A percentile compares a stretch with the other conserved stretches of the same genome.
phyloP scores from a whole-genome alignment of 805 yeast species.

The Phaffomyces opuntiae region DNA sequence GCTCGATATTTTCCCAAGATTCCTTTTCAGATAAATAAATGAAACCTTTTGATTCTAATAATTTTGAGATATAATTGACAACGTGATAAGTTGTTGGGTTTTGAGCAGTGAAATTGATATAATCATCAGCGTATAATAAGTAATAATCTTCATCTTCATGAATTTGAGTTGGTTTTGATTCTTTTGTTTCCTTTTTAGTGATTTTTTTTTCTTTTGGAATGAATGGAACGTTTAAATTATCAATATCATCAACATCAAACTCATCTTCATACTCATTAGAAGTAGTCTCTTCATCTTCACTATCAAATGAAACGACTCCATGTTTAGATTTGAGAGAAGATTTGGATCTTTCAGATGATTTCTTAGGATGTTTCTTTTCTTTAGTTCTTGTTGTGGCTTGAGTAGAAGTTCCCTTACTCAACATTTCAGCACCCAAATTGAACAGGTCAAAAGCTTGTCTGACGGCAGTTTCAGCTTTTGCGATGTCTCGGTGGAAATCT shows the following conservation, averaged over 20 bases:
- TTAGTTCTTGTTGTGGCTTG: neutral
- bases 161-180: neutral
- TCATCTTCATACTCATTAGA: conserved; percentile 15
- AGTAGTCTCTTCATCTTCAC: conserved; percentile 19
- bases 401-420: conserved; percentile 6
- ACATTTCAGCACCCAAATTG: conserved; percentile 19
- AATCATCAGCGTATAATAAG: conserved; percentile 35
- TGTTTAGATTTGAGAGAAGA: neutral
- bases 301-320: conserved; percentile 16
- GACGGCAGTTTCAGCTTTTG: conserved; percentile 17
- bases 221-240: neutral
- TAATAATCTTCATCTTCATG: conserved; percentile 19
- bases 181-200: neutral
- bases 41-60: conserved; percentile 56
- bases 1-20: conserved; percentile 26
- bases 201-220: neutral
- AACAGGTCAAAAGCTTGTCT: conserved; percentile 21
- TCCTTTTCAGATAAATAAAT: conserved; percentile 55
- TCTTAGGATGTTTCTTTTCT: conserved; percentile 1
- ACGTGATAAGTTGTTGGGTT: conserved; percentile 77
- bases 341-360: neutral
- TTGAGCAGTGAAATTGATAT: conserved; percentile 62
- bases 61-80: conserved; percentile 40
- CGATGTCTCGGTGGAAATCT: conserved; percentile 4
- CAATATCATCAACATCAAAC: conserved; percentile 1